Conservation (phyloP, 179 eudicot genomes). For the Heliamphora pulchella region DNA sequence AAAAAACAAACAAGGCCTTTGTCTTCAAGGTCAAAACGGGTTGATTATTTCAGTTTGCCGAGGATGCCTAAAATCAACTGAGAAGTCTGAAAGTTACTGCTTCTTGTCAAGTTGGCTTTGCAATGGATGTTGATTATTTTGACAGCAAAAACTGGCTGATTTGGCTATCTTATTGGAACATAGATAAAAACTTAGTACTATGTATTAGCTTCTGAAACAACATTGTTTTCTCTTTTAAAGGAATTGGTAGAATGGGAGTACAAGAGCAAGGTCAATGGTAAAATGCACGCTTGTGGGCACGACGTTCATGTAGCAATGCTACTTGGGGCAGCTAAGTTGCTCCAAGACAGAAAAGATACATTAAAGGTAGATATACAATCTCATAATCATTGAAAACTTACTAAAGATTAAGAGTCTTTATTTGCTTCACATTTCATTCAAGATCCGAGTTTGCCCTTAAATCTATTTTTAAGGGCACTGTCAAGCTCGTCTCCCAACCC, state of each 20-base stretch:
- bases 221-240: slow-evolving; percentile 24
- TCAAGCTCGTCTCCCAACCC: slow-evolving; percentile 69
- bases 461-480: slow-evolving; percentile 44
- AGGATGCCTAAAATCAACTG: no score
- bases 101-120: no score
- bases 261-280: slow-evolving; percentile 37
- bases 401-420: neutral
- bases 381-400: neutral
- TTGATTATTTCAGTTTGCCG: no score
- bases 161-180: no score
- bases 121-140: no score
- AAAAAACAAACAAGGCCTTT: neutral
- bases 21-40: no score
- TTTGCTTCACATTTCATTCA: neutral
- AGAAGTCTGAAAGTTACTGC: no score
- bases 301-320: slow-evolving; percentile 40
- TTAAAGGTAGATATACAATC: slow-evolving; percentile 26
- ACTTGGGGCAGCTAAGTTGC: slow-evolving; percentile 42
- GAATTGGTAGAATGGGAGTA: slow-evolving; percentile 53
- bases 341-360: slow-evolving; percentile 22
- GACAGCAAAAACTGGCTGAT: no score
- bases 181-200: no score
- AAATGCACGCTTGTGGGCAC: slow-evolving; percentile 50
- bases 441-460: neutral
- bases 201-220: neutral